A percentile compares a stretch with the other conserved stretches of the same genome.
phyloP scores from a whole-genome alignment of 441 rosid species.

The Cnidoscolus chayamansa region DNA sequence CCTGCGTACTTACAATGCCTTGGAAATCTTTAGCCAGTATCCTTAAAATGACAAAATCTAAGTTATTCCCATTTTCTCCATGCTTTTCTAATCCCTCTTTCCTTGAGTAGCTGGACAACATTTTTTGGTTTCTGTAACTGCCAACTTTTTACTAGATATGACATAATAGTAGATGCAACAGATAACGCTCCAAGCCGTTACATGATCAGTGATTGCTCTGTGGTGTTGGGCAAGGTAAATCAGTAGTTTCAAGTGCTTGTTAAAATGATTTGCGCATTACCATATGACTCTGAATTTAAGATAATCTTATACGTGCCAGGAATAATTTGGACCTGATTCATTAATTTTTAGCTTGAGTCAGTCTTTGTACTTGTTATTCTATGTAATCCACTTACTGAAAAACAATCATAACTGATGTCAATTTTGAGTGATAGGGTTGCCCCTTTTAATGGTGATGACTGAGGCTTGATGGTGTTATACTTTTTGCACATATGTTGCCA shows the following conservation, averaged over 20 bases:
- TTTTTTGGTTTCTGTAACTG: constrained; percentile 36
- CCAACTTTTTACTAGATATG: constrained; percentile 50
- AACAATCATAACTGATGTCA: not conserved
- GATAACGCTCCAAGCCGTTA: constrained; percentile 97
- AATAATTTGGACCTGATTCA: not conserved
- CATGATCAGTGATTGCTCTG: constrained; percentile 96
- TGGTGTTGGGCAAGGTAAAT: constrained; percentile 80
- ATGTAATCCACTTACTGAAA: not conserved
- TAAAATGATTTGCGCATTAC: not conserved
- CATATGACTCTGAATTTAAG: not conserved
- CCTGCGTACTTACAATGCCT: constrained; percentile 78
- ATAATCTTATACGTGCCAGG: not conserved
- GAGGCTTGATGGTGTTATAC: not conserved
- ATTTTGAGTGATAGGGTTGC: not conserved
- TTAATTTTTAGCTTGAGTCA: not conserved
- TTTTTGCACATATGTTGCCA: too few species aligned
- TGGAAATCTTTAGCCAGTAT: constrained; percentile 88
- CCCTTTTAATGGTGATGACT: too few species aligned
- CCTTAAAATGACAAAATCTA: constrained; percentile 31
- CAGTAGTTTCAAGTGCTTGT: not conserved
- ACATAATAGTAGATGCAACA: constrained; percentile 83
- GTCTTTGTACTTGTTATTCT: not conserved
- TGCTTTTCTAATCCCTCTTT: not conserved
- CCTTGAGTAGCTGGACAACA: not conserved
- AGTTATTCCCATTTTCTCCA: not conserved